Percentiles rank a stretch among this genome's conserved stretches.
These are phyloP conservation scores for Marsdenia floribunda DNA, from an alignment of 257 asterid genomes.

Conservation along the genomic window DNA sequence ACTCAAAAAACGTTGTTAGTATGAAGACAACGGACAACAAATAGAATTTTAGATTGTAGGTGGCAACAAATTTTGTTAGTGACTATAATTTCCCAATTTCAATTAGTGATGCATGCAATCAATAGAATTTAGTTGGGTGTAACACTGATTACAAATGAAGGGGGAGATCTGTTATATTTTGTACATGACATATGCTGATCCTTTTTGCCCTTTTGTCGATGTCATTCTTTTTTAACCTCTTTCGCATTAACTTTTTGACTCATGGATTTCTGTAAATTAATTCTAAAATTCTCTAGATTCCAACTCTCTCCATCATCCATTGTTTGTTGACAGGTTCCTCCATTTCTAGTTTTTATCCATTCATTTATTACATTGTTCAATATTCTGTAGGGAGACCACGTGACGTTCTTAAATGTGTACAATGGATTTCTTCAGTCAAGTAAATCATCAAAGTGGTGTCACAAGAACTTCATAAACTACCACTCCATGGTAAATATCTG, in stretches of 20 bases:
- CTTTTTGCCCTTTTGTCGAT: not conserved
- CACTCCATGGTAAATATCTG: slow-evolving; percentile 74
- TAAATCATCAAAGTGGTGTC: slow-evolving; percentile 94
- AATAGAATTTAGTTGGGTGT: not conserved
- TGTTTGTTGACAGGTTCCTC: not conserved
- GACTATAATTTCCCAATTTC: not conserved
- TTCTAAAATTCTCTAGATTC: not conserved
- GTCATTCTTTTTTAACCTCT: not conserved
- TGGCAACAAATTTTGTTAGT: not conserved
- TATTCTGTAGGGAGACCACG: slow-evolving; percentile 83
- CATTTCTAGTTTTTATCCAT: no score
- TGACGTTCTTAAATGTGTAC: slow-evolving; percentile 80
- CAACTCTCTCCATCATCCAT: not conserved
- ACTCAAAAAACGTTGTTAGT: not conserved
- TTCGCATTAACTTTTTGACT: not conserved
- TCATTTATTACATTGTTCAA: not conserved
- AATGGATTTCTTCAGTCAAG: slow-evolving; percentile 80
- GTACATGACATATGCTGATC: not conserved
- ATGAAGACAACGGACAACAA: not conserved
- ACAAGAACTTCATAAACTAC: slow-evolving; percentile 81
- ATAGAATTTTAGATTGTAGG: not conserved
- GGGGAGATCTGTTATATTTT: not conserved
- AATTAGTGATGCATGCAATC: not conserved
- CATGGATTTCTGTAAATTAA: not conserved
- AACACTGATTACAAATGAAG: not conserved